Evolutionary conservation across 495 filamentous ascomycete species (phyloP).

Genomic region (Neurospora pannonica): DNA sequence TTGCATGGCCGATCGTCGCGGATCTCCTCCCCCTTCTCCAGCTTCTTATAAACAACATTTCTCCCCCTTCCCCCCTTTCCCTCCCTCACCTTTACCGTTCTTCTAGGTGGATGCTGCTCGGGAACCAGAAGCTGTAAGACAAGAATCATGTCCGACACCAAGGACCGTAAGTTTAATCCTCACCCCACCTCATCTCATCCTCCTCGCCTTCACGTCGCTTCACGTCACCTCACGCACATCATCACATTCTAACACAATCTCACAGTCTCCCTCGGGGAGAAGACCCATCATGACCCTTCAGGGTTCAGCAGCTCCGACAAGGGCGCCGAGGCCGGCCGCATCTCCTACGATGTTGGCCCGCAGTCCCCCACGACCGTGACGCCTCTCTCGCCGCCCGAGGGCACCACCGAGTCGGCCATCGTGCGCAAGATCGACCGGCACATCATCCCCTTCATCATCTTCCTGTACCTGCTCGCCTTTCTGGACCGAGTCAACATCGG

Average conservation of each 20-base stretch:
- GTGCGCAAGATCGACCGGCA: constrained; percentile 70
- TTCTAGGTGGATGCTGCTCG: neutral
- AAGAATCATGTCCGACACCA: neutral
- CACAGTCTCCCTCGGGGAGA: neutral
- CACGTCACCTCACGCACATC: neutral
- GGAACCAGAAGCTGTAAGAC: neutral
- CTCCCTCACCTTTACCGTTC: neutral
- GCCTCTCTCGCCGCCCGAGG: constrained; percentile 4
- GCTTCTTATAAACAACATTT: neutral
- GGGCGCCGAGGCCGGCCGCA: neutral
- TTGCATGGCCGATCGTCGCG: neutral
- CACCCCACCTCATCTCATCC: neutral
- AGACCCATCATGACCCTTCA: neutral
- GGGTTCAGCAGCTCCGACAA: neutral
- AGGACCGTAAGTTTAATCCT: neutral
- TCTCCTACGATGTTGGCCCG: neutral
- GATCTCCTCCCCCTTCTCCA: neutral
- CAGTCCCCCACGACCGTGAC: constrained; percentile 8
- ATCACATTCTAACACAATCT: neutral
- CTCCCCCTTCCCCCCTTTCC: neutral
- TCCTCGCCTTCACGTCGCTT: neutral
- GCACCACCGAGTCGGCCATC: constrained; percentile 52
- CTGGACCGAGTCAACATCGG: constrained; percentile 70
- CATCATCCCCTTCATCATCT: constrained; percentile 70
- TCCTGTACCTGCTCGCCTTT: constrained; percentile 82